Percentiles rank a stretch among this genome's conserved stretches.
Conservation (phyloP, 495 filamentous ascomycete species). For the Platismatia glauca region DNA sequence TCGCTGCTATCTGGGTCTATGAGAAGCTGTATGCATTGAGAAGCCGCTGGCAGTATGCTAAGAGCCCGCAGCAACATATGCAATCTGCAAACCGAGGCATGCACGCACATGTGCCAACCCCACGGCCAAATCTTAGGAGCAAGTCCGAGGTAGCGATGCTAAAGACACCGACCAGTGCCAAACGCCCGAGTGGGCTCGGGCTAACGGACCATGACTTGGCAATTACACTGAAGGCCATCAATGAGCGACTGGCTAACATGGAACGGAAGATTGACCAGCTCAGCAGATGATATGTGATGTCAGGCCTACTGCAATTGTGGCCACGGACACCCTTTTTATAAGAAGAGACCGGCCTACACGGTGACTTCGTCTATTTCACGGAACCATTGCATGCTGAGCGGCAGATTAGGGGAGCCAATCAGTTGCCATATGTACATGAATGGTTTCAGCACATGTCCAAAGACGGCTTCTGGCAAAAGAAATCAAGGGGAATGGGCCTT, state of each 20-base stretch:
- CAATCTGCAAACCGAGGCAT: background rate
- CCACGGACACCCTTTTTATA: background rate
- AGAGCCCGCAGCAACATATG: slow-evolving; percentile 25
- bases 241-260: slow-evolving; percentile 26
- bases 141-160: slow-evolving; percentile 24
- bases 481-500: background rate
- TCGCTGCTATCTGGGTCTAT: slow-evolving; percentile 52
- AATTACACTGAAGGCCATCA: slow-evolving; percentile 20
- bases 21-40: slow-evolving; percentile 31
- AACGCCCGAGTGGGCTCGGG: background rate
- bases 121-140: slow-evolving; percentile 9
- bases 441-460: background rate
- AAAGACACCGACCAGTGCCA: slow-evolving; percentile 18
- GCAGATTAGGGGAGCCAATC: background rate
- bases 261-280: slow-evolving; percentile 28
- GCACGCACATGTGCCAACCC: background rate
- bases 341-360: background rate
- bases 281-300: slow-evolving; percentile 1
- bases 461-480: background rate
- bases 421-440: background rate
- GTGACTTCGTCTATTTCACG: background rate
- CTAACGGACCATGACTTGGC: slow-evolving; percentile 20
- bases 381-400: background rate
- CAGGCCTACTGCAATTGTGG: too few relatives aligned
- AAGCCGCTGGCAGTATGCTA: slow-evolving; percentile 29